Percentiles rank a stretch among this genome's conserved stretches.
These are phyloP conservation scores for Mortierella sp. DNA, from an alignment of 371 early-diverging fungal species.

Conservation along the genomic window DNA sequence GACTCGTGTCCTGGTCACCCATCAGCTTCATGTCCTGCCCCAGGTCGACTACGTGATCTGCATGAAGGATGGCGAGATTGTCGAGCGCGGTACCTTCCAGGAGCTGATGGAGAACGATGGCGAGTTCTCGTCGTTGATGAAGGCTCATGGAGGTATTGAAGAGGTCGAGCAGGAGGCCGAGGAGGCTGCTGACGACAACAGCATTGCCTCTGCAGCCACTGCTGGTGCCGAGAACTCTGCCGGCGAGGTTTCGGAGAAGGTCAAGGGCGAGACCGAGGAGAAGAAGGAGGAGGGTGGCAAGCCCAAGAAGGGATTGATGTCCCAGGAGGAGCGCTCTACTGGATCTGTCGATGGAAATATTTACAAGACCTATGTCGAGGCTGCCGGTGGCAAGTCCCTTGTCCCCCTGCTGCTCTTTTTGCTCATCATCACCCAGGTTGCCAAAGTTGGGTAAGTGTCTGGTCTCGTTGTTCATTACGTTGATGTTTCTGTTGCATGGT, in stretches of 20 bases:
- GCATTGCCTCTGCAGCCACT: constrained; percentile 12
- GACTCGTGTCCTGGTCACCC: constrained; percentile 62
- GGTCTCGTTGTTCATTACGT: background rate
- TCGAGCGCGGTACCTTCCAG: constrained; percentile 68
- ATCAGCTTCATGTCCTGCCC: constrained; percentile 61
- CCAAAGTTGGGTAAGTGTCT: constrained; percentile 53
- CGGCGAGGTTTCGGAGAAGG: background rate
- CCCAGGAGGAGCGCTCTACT: constrained; percentile 58
- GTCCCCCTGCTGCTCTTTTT: constrained; percentile 27
- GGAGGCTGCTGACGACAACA: constrained; percentile 20
- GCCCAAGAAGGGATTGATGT: constrained; percentile 49
- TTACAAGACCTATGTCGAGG: constrained; percentile 51
- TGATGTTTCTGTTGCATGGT: background rate
- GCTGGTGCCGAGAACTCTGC: constrained; percentile 19
- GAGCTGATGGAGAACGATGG: constrained; percentile 62
- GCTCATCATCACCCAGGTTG: constrained; percentile 43
- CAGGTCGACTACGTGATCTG: constrained; percentile 67
- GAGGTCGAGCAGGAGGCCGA: constrained; percentile 25
- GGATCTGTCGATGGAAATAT: constrained; percentile 56
- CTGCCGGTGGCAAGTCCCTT: constrained; percentile 47
- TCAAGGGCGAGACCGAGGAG: constrained; percentile 1
- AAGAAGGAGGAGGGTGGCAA: constrained; percentile 30
- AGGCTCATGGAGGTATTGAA: constrained; percentile 63
- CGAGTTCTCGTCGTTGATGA: constrained; percentile 66
- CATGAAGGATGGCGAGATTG: constrained; percentile 72